Conservation (phyloP, 441 rosid species). For the Erysimum pusillum region DNA sequence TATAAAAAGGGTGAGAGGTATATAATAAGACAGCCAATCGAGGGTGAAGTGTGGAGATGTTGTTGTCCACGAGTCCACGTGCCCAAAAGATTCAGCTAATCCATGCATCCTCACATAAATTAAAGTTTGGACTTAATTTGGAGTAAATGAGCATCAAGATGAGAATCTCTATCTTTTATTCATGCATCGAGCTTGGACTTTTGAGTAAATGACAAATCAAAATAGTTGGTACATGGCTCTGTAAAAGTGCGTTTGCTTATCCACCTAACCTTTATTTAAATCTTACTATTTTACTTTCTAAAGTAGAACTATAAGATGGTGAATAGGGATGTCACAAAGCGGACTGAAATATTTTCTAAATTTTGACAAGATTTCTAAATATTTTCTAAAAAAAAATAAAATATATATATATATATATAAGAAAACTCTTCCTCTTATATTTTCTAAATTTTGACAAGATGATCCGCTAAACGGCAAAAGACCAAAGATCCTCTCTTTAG, state of each 20-base stretch:
- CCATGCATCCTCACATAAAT: slow-evolving; percentile 21
- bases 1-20: not conserved
- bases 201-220: not conserved
- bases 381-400: too few species aligned
- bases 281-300: too few species aligned
- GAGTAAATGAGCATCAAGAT: slow-evolving; percentile 18
- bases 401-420: too few species aligned
- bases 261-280: not conserved
- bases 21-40: too few species aligned
- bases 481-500: too few species aligned
- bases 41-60: slow-evolving; percentile 3
- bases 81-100: slow-evolving; percentile 8
- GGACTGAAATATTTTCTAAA: too few species aligned
- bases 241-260: not conserved
- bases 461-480: too few species aligned
- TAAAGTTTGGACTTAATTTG: slow-evolving; percentile 6
- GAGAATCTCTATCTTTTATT: not conserved
- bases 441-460: too few species aligned
- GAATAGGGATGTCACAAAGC: too few species aligned
- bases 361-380: too few species aligned
- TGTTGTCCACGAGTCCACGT: slow-evolving; percentile 25
- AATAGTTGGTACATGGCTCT: slow-evolving; percentile 1
- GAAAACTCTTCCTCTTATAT: too few species aligned
- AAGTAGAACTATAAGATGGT: too few species aligned
- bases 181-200: not conserved